These are phyloP conservation scores for Ceratocystis variospora DNA, from an alignment of 2,329 filamentous ascomycete species.

Conservation along the genomic window DNA sequence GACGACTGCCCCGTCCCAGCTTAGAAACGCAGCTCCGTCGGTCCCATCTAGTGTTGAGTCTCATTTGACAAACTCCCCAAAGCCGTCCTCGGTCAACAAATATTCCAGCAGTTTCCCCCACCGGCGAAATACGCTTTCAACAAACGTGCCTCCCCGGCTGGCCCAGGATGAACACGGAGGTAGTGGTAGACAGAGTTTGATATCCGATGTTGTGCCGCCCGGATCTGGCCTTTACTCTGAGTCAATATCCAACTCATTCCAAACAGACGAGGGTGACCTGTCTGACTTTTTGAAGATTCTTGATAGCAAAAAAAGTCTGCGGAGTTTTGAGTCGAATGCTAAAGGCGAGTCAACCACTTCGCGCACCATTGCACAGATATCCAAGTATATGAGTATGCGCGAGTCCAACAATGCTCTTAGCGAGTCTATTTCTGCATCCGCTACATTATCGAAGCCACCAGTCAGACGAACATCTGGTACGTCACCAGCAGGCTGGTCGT, in stretches of 20 bases:
- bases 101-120: slow-evolving; percentile 94
- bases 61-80: slow-evolving; percentile 62
- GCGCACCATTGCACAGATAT: slow-evolving; percentile 64
- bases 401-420: slow-evolving; percentile 81
- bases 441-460: slow-evolving; percentile 70
- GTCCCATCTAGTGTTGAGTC: slow-evolving; percentile 36
- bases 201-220: slow-evolving; percentile 56
- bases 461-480: slow-evolving; percentile 10
- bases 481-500: slow-evolving; percentile 69
- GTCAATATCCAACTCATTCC: slow-evolving; percentile 50
- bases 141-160: slow-evolving; percentile 50
- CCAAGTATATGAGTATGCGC: slow-evolving; percentile 74
- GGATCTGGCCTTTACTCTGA: slow-evolving; percentile 70
- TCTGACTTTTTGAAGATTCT: slow-evolving; percentile 83
- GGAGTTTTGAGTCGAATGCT: slow-evolving; percentile 53
- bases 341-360: slow-evolving; percentile 58
- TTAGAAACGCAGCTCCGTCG: slow-evolving; percentile 27
- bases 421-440: slow-evolving; percentile 84
- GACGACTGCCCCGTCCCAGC: slow-evolving; percentile 11
- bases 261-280: slow-evolving; percentile 80
- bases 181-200: slow-evolving; percentile 65
- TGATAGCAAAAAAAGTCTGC: slow-evolving; percentile 75
- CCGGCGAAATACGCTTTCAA: slow-evolving; percentile 62
- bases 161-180: slow-evolving; percentile 55
- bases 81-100: slow-evolving; percentile 60